Conservation (phyloP, 345 rosid species). For the Lepidium aucheri region DNA sequence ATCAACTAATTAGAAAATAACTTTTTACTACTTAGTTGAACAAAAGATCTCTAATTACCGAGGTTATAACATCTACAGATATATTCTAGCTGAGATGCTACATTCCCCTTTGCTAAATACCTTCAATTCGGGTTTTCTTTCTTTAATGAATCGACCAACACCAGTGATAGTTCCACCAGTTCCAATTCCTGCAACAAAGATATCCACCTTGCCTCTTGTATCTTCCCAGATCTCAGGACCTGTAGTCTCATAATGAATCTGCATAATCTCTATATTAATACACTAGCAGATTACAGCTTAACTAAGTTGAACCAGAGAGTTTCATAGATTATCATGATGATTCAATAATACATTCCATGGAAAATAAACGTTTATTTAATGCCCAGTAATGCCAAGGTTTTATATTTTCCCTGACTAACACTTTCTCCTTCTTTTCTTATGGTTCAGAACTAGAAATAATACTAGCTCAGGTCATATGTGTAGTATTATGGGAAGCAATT, state of each 20-base stretch:
- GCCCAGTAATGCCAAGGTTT: background rate
- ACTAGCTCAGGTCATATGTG: background rate
- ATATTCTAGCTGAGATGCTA: background rate
- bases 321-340: background rate
- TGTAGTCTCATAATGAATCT: slow-evolving; percentile 81
- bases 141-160: slow-evolving; percentile 66
- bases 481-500: background rate
- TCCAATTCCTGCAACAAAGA: slow-evolving; percentile 71
- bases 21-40: background rate
- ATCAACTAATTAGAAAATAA: background rate
- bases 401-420: background rate
- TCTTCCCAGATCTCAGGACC: slow-evolving; percentile 92
- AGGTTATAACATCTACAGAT: background rate
- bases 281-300: slow-evolving; percentile 1
- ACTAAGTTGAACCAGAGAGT: background rate
- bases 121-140: slow-evolving; percentile 34
- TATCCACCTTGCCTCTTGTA: slow-evolving; percentile 75
- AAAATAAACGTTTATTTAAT: too few species aligned
- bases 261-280: slow-evolving; percentile 16
- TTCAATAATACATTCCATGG: background rate
- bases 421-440: background rate
- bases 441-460: background rate
- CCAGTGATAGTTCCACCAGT: slow-evolving; percentile 90
- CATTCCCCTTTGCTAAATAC: slow-evolving; percentile 7
- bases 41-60: background rate